Evolutionary conservation across 257 asterid species (phyloP).

Genomic region (Capsicum baccatum): DNA sequence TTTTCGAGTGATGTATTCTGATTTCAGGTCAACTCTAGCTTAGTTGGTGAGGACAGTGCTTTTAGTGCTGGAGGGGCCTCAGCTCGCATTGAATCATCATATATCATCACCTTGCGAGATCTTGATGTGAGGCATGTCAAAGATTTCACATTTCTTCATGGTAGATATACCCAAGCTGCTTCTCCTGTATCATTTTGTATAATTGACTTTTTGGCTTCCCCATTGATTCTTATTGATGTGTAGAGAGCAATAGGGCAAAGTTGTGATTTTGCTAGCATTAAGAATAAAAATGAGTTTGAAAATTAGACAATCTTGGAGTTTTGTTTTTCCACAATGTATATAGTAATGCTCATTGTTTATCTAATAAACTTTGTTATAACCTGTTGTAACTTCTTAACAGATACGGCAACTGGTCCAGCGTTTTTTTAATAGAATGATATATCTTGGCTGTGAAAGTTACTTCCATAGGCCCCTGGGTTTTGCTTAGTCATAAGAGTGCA

Average conservation of each 20-base stretch:
- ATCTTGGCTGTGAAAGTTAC: background rate
- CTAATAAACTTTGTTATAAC: background rate
- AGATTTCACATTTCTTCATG: conserved; percentile 83
- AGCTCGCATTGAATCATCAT: conserved; percentile 90
- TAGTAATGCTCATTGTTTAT: background rate
- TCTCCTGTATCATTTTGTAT: background rate
- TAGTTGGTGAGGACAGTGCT: conserved; percentile 77
- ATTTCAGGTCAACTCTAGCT: conserved; percentile 85
- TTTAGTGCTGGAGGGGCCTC: conserved; percentile 65
- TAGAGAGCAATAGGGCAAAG: background rate
- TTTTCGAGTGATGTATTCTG: conserved; percentile 34
- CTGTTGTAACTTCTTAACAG: conserved; percentile 8
- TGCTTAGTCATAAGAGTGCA: background rate
- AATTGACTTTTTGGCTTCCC: background rate
- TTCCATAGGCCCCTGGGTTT: background rate
- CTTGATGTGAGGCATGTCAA: conserved; percentile 94
- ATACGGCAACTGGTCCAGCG: background rate
- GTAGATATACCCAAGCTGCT: conserved; percentile 55
- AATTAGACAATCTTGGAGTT: background rate
- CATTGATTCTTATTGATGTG: background rate
- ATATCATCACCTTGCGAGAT: conserved; percentile 72
- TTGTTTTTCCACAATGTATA: background rate
- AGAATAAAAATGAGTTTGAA: background rate
- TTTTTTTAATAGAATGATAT: conserved; percentile 21
- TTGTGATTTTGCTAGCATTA: background rate